Evolutionary conservation across 129 eudicot genomes (phyloP).

Genomic region (Artemisia annua): DNA sequence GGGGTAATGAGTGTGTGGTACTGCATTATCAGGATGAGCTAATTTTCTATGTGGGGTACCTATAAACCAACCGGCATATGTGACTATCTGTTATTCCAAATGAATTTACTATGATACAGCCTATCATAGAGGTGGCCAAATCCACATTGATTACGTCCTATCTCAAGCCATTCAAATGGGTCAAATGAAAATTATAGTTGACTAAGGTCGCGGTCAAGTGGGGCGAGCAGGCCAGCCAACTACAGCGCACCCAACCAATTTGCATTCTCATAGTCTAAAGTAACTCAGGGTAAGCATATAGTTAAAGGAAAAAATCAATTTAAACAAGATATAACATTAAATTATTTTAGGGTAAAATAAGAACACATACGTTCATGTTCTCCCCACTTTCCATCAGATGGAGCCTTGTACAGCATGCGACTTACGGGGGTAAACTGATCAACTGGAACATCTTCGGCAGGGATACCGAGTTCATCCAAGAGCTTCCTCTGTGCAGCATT

Average conservation of each 20-base stretch:
- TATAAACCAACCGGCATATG: background rate
- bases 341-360: background rate
- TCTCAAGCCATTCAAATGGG: background rate
- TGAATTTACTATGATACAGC: no score
- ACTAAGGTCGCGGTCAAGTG: no score
- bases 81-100: background rate
- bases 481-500: conserved; percentile 99
- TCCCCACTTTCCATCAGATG: conserved; percentile 99
- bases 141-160: background rate
- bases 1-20: background rate
- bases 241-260: background rate
- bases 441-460: conserved; percentile 89
- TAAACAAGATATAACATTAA: background rate
- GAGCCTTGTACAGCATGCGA: conserved; percentile 96
- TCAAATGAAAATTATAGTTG: background rate
- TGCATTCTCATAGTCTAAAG: background rate
- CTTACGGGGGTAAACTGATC: conserved; percentile 84
- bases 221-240: background rate
- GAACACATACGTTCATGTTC: conserved; percentile 82
- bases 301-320: background rate
- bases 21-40: background rate
- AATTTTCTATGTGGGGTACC: background rate
- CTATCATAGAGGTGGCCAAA: no score
- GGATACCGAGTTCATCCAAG: conserved; percentile 90
- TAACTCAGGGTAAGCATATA: background rate